phyloP scores from a whole-genome alignment of 805 yeast species.

The Lipomyces japonicus region DNA sequence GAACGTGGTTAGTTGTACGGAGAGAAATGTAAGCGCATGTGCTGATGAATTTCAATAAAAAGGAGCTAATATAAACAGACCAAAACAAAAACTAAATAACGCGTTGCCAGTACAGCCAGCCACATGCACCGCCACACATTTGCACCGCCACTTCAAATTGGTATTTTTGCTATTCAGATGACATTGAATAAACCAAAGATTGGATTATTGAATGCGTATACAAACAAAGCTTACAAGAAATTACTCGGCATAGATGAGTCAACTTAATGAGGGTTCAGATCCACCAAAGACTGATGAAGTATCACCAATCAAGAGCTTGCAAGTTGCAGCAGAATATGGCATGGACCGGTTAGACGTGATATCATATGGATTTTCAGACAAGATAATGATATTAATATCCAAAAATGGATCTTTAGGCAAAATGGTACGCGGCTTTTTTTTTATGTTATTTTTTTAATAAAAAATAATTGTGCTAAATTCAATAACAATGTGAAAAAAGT shows the following conservation, averaged over 20 bases:
- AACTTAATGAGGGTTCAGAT: not conserved
- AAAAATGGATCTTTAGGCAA: conserved; percentile 22
- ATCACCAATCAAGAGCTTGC: conserved; percentile 9
- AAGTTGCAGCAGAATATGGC: conserved; percentile 6
- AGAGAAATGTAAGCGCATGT: too few relatives aligned
- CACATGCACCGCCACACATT: not conserved
- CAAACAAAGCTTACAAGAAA: not conserved
- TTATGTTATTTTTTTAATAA: too few relatives aligned
- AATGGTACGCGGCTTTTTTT: conserved; percentile 12
- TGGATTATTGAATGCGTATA: too few relatives aligned
- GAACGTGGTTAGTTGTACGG: too few relatives aligned
- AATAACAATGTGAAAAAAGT: too few relatives aligned
- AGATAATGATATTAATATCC: conserved; percentile 21
- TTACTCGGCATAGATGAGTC: not conserved
- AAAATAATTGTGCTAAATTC: too few relatives aligned
- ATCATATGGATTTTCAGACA: conserved; percentile 22
- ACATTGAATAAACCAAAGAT: too few relatives aligned
- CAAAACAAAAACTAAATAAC: too few relatives aligned
- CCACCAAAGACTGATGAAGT: not conserved
- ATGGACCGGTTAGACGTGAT: conserved; percentile 20
- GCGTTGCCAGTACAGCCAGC: too few relatives aligned
- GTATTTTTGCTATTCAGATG: not conserved
- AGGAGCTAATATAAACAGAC: too few relatives aligned
- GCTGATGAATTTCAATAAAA: too few relatives aligned
- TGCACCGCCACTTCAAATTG: not conserved